Evolutionary conservation across 2,329 filamentous ascomycete species (phyloP).

Genomic region (Pseudogymnoascus sp.): DNA sequence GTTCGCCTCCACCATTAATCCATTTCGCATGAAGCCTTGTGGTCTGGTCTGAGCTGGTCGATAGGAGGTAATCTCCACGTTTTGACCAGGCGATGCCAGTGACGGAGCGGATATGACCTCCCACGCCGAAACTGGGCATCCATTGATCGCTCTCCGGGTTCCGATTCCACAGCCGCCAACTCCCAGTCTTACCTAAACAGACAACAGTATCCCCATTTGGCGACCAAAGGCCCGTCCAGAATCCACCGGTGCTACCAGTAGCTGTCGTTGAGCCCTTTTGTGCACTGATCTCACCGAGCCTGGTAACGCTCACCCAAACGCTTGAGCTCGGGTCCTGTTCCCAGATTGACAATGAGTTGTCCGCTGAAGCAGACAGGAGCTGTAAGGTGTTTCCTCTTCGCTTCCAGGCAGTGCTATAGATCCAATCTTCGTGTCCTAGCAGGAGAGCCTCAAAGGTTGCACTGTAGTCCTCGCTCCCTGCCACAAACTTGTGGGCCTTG

Average conservation of each 20-base stretch:
- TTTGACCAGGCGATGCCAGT: conserved; percentile 78
- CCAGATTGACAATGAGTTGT: conserved; percentile 93
- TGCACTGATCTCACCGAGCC: conserved; percentile 86
- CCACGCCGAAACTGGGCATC: conserved; percentile 67
- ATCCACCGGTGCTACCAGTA: conserved; percentile 89
- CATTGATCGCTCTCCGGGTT: conserved; percentile 55
- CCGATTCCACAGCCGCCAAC: conserved; percentile 81
- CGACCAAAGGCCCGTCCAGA: conserved; percentile 93
- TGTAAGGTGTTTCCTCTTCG: conserved; percentile 42
- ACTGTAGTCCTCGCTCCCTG: conserved; percentile 54
- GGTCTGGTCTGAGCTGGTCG: conserved; percentile 86
- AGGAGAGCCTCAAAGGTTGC: conserved; percentile 90
- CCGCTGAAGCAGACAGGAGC: conserved; percentile 82
- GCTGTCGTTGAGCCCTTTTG: conserved; percentile 95
- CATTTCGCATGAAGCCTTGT: conserved; percentile 79
- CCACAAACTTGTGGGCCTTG: conserved; percentile 71
- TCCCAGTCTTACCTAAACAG: conserved; percentile 81
- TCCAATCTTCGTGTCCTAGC: conserved; percentile 96
- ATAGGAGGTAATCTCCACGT: conserved; percentile 74
- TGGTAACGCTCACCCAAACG: conserved; percentile 79
- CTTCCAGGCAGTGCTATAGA: conserved; percentile 63
- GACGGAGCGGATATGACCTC: conserved; percentile 75
- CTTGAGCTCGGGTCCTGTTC: conserved; percentile 74
- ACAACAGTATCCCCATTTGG: conserved; percentile 66
- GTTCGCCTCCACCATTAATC: conserved; percentile 39